Evolutionary conservation across 2,329 filamentous ascomycete species (phyloP).

Genomic region (Hypoxylon rubiginosum): DNA sequence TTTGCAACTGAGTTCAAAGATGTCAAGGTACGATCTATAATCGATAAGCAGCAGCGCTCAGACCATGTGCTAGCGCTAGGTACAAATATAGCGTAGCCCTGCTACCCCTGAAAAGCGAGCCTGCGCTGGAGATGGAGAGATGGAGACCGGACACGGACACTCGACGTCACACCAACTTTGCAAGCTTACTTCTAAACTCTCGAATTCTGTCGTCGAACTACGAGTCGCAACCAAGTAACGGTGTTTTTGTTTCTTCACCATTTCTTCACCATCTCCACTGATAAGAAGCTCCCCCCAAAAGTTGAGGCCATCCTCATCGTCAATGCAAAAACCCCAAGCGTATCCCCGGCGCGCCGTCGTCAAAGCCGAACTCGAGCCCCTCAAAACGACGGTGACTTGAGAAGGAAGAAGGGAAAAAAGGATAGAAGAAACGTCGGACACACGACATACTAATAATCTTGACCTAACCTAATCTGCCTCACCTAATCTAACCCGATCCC

Average conservation of each 20-base stretch:
- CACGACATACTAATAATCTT: not conserved
- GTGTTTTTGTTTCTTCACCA: not conserved
- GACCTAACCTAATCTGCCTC: not conserved
- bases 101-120: not conserved
- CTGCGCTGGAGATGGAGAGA: not conserved
- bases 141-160: conserved; percentile 22
- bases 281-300: not conserved
- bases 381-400: not conserved
- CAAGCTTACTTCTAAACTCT: conserved; percentile 2
- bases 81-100: not conserved
- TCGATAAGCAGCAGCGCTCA: conserved; percentile 21
- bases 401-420: not conserved
- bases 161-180: conserved; percentile 30
- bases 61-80: conserved; percentile 29
- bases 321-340: conserved; percentile 20
- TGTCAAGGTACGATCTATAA: not conserved
- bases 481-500: not conserved
- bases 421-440: not conserved
- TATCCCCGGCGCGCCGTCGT: conserved; percentile 30
- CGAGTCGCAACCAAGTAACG: conserved; percentile 16
- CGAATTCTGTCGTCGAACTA: not conserved
- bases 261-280: not conserved
- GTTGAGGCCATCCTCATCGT: not conserved
- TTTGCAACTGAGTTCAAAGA: too few species aligned
- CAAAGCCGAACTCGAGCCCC: conserved; percentile 10